Evolutionary conservation across 768 basidiomycete genomes (phyloP), one percentile per base, ranked within the genome.

Genomic region (Mycena chlorophos): DNA sequence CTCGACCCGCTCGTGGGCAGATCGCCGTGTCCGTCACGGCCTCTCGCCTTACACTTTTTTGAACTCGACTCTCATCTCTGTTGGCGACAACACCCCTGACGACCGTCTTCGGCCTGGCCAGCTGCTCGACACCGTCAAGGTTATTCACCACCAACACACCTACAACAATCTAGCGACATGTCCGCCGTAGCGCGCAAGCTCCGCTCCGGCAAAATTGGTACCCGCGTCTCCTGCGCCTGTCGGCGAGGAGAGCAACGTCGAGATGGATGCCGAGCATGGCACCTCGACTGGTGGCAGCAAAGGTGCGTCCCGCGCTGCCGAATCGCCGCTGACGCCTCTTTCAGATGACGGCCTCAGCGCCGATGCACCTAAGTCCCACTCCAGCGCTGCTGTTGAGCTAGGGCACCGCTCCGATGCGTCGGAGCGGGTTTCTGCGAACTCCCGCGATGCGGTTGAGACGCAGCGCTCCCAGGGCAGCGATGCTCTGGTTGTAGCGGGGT

Each of bases 1-100:
- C n/a, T n/a, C 34, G 34, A 37, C 34, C n/a, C 34, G 10, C 10
- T 37, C 34, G 34, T 37, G 34, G 34, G 34, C 10, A 37, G 34
- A 37, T 37, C 34, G n/a, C 34, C 34, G 34, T 37, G 34, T 37
- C 34, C n/a, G 34, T 37, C 34, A 37, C 34, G 34, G 34, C n/a
- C 34, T 37, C 34, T 37, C n/a, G 20, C 5, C 20, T 37, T 43
- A 52, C 51, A 43, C 38, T 52, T 39, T 52, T 52, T 52, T 52
- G 51, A 52, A 52, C 40, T n/a, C n/a, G n/a, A n/a, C n/a, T 52
- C 51, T 52, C 38, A 52, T 23, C 51, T 52, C 27, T 52, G 25
- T 19, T 43, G 25, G 22, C 10, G n/a, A 30, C 17, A 26, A 25
- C 38, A 14, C 17, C 25, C 17, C 13, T 19, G 25, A 40, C 39